Evolutionary conservation across 208 protist species (phyloP), one percentile per base, ranked within the genome.

Genomic region (Trypanosoma avium): DNA sequence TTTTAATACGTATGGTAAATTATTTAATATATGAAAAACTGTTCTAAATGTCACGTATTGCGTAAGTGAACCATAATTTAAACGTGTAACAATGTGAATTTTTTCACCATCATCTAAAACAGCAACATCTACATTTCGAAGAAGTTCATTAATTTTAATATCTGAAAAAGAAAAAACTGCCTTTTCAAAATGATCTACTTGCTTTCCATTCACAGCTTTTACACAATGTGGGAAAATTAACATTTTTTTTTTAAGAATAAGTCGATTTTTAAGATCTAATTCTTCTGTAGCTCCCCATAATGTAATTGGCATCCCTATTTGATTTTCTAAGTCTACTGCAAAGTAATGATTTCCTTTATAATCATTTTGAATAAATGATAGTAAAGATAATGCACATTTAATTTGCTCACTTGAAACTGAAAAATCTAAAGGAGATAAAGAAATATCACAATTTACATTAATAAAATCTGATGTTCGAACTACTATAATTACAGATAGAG

Each of bases 401-500:
- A 77, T 67, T 15, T 77, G 65, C 26, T 73, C 64, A 30, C 38
- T 72, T 5, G 66, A 77, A 22, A 77, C 17, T n/a, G 21, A 61
- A 33, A 73, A 47, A 42, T 84, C 70, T 4, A 64, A 59, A n/a
- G 70, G 33, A 15, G 77, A 79, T 17, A 84, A 4, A 12, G 62
- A 70, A 10, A 63, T 50, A 50, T 75, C 77, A 45, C 73, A 60
- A 24, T 43, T 64, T n/a, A 68, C 52, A 52, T 38, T 56, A 56
- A 38, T 27, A 12, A 52, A 63, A 27, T 48, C 59, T 12, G 46
- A 15, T 30, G 65, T 77, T 48, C 60, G 67, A 22, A 60, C 68
- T 57, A 79, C 65, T n/a, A 80, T 21, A 1, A 69, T 57, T 7
- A 81, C 8, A n/a, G 75, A 74, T 15, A 86, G 55, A 27, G 77